A percentile compares a stretch with the other conserved stretches of the same genome.
Conservation (phyloP, 768 basidiomycete species). For the Mycena haematopus region DNA sequence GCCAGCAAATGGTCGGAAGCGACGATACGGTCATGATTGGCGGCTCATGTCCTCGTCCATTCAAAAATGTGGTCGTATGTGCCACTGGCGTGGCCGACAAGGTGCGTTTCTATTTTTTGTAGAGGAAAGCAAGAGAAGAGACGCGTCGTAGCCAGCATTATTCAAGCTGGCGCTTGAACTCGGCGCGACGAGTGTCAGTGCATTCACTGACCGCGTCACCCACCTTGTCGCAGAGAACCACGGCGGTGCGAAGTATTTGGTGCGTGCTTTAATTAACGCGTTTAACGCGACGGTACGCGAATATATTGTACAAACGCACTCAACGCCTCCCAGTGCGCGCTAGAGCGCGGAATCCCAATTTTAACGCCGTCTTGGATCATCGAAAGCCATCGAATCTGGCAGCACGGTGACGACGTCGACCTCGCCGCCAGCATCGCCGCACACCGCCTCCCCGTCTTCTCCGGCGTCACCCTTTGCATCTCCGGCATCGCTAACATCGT, state of each 20-base stretch:
- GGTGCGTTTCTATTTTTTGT: constrained; percentile 47
- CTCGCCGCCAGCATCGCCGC: constrained; percentile 59
- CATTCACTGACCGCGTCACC: constrained; percentile 87
- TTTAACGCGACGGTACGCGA: too few relatives aligned
- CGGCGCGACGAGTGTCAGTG: constrained; percentile 70
- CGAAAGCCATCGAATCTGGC: constrained; percentile 75
- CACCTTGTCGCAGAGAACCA: constrained; percentile 86
- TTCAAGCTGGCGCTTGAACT: constrained; percentile 83
- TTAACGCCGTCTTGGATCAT: constrained; percentile 79
- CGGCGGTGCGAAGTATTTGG: constrained; percentile 85
- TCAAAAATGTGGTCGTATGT: constrained; percentile 69
- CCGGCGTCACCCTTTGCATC: constrained; percentile 69
- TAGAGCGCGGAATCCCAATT: constrained; percentile 82
- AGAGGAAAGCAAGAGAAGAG: neutral
- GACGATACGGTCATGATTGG: constrained; percentile 47
- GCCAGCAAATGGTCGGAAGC: constrained; percentile 47
- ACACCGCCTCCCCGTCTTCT: constrained; percentile 54
- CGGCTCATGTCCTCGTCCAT: constrained; percentile 69
- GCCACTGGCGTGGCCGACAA: constrained; percentile 84
- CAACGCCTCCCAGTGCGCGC: constrained; percentile 67
- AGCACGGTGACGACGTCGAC: constrained; percentile 81
- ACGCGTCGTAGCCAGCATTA: constrained; percentile 58
- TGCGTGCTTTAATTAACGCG: constrained; percentile 36
- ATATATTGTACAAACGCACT: neutral
- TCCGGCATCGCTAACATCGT: constrained; percentile 76